These are phyloP conservation scores for Fusarium pseudograminearum DNA, from an alignment of 2,329 filamentous ascomycete species.

Conservation along the genomic window DNA sequence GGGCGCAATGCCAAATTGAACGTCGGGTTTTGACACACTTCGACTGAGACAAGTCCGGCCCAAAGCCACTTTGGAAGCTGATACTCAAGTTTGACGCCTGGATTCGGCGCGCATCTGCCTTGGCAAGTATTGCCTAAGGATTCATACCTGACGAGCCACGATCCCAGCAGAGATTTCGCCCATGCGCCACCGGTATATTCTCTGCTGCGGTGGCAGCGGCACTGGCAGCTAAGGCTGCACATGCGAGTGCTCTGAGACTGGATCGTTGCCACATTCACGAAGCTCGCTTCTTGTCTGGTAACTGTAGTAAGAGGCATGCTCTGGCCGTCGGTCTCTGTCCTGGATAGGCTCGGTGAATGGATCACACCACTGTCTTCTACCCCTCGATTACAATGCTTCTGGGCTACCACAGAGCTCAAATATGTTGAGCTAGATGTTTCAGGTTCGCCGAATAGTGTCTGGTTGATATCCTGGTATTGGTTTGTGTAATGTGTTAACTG, in stretches of 20 bases:
- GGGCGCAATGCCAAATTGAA: constrained; percentile 6
- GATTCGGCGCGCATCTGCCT: rapidly evolving
- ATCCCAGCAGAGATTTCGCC: background rate
- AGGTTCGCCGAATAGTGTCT: rapidly evolving
- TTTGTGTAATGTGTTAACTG: background rate
- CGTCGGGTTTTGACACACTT: background rate
- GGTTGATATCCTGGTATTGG: background rate
- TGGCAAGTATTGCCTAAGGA: rapidly evolving
- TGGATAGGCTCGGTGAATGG: rapidly evolving
- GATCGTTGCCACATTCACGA: background rate
- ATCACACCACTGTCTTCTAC: rapidly evolving
- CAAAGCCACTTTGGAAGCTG: constrained; percentile 28
- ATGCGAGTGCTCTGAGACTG: background rate
- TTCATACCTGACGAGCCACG: constrained; percentile 11
- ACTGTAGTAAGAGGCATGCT: background rate
- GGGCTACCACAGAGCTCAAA: rapidly evolving
- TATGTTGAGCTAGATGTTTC: rapidly evolving
- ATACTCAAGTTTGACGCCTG: background rate
- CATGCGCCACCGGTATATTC: background rate
- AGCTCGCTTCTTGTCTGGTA: background rate
- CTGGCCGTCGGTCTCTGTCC: rapidly evolving
- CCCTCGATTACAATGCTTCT: rapidly evolving
- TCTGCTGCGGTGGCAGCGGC: constrained; percentile 14
- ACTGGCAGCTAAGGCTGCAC: constrained; percentile 10
- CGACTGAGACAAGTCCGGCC: background rate